Conservation (phyloP, 106 monocot genomes). For the Phalaenopsis equestris region DNA sequence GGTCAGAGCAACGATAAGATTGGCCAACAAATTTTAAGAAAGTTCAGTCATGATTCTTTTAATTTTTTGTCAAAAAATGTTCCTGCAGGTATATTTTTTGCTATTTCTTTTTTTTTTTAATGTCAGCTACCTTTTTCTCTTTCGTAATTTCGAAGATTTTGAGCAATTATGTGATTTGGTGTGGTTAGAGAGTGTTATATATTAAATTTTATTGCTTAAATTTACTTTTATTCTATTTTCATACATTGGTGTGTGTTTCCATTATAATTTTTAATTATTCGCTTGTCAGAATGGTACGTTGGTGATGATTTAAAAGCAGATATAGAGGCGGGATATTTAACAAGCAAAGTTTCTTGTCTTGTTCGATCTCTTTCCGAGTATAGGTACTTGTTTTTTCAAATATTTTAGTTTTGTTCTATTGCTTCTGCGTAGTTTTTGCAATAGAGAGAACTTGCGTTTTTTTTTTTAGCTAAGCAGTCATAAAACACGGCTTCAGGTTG, state of each 20-base stretch:
- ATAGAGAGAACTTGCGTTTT: not conserved
- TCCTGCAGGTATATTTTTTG: conserved; percentile 25
- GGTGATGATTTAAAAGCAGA: conserved; percentile 30
- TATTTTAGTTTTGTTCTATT: not conserved
- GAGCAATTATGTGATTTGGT: not conserved
- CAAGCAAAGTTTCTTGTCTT: conserved; percentile 48
- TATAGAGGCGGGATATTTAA: conserved; percentile 23
- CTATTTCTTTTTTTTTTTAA: not conserved
- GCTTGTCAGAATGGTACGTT: conserved; percentile 15
- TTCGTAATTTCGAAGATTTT: not conserved
- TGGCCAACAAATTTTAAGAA: conserved; percentile 20
- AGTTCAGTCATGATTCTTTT: conserved; percentile 36
- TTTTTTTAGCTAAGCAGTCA: not conserved
- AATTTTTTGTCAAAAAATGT: conserved; percentile 20
- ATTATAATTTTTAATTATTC: not conserved
- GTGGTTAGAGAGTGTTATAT: not conserved
- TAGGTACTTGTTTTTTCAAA: conserved; percentile 15
- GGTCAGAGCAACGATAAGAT: conserved; percentile 26
- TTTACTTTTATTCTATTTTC: not conserved
- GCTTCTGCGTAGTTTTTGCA: not conserved
- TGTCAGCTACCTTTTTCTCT: not conserved
- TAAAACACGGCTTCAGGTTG: not conserved
- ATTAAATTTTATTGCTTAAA: not conserved
- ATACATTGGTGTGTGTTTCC: not conserved
- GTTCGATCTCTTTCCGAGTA: conserved; percentile 40